Evolutionary conservation across 2,329 filamentous ascomycete species (phyloP), one percentile per base, ranked within the genome.

Genomic region (Zopfia rhizophila): DNA sequence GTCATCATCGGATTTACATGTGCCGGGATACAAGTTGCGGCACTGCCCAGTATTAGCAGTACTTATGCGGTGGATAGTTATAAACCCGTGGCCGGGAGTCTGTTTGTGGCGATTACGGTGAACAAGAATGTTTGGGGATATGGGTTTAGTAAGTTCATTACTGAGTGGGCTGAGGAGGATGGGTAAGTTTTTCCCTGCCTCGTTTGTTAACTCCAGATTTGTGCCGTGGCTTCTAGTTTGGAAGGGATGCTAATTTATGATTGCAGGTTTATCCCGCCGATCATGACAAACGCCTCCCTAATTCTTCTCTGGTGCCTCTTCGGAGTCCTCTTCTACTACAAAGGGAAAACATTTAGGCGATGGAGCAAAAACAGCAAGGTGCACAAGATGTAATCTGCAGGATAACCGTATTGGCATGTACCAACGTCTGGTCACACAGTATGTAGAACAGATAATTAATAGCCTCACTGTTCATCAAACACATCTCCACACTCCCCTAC

Each of bases 101-200:
- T 86, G 35, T 83, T 86, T 61, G 82, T 86, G 0, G 74, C 78
- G 6, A 80, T 84, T 53, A 86, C 83, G 0, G 82, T 86, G 32
- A 84, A 84, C 58, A 86, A 86, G 72, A 86, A 86, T 45, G 42
- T 85, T 0, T 85, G 82, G 81, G 83, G 83, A 1, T 86, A 84
- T 60, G 82, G 82, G 0, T 81, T 85, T 53, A 72, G 72, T 37
- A 79, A 82, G 42, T 82, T 82, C 52, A 78, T 82, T 47, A 82
- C 78, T 1, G 68, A 72, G 0, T 85, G 81, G 81, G 72, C 74
- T 10, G 69, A 70, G 16, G 63, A 75, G 52, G 63, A 47, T 27
- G 81, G 82, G 22, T 83, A 16, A 31, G 30, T 27, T 22, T 14
- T 33, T 21, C 29, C 11, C 14, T 22, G 3, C 8, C 23, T 31